phyloP scores from a whole-genome alignment of 352 stramenopile species.

The Elongisporangium anandrum region DNA sequence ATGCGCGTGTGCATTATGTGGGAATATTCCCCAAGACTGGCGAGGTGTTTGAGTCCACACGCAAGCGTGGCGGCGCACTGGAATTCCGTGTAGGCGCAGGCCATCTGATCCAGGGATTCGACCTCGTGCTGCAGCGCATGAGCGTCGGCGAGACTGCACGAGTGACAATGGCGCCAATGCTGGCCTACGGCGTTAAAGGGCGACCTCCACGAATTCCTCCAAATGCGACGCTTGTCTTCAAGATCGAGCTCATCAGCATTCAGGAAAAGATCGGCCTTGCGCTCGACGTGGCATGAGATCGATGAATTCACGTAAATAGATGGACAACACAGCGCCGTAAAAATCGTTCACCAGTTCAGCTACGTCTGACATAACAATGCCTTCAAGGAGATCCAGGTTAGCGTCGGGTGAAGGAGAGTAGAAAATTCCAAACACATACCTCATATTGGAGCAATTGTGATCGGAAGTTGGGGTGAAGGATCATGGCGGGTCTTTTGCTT shows the following conservation, averaged over 20 bases:
- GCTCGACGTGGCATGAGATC: conserved; percentile 6
- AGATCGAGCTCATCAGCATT: conserved; percentile 78
- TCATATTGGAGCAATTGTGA: conserved; percentile 14
- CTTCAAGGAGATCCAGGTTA: neutral
- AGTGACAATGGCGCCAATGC: conserved; percentile 53
- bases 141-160: conserved; percentile 68
- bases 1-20: conserved; percentile 67
- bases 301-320: neutral
- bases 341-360: neutral
- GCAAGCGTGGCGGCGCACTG: conserved; percentile 49
- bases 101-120: conserved; percentile 65
- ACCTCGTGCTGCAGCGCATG: conserved; percentile 68
- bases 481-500: conserved; percentile 5
- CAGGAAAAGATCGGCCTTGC: conserved; percentile 60
- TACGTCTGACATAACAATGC: neutral
- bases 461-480: conserved; percentile 11
- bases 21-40: conserved; percentile 45
- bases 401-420: neutral
- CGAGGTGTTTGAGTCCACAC: conserved; percentile 62
- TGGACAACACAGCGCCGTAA: too few species aligned
- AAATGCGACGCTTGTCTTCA: conserved; percentile 69
- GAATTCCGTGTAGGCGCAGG: conserved; percentile 73
- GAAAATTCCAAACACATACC: neutral
- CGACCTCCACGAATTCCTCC: conserved; percentile 60
- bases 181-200: conserved; percentile 74